Evolutionary conservation across 1,284 basidiomycete species (phyloP), one percentile per base, ranked within the genome.

Genomic region (Cutaneotrichosporon sp.): DNA sequence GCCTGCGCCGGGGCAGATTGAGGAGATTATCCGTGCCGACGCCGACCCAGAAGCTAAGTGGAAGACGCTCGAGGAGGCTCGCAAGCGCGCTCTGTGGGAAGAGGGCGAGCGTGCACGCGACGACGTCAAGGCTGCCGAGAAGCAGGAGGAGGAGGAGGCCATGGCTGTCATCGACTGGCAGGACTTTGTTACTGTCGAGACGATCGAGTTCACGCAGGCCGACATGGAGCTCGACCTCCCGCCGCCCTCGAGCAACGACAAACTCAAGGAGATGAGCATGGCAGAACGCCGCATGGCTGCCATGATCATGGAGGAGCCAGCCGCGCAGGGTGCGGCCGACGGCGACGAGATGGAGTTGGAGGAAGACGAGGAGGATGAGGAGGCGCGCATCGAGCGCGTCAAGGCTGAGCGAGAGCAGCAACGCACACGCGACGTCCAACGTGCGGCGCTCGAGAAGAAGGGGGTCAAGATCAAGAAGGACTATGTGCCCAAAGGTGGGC

Each of bases 111-210:
- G 89, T 52, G 91, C 96, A 74, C 87, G 89, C 78, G 89, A 92
- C 69, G 90, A 92, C 82, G 90, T 89, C 76, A 86, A 89, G 58
- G 87, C 91, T 70, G 91, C 96, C 72, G 91, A 97, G 72, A 88
- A 90, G 69, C 94, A 98, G 77, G 91, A 79, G 63, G 78, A 80
- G 65, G 69, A 71, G 32, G 64, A 72, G 59, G 93, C 92, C 10
- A 94, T 97, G 76, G 91, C 92, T 56, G 91, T 95, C 76, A 98
- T 99, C 75, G 97, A 99, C 78, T 99, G 97, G 97, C 93, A 99
- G 75, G 97, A 99, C 81, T 99, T 98, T 82, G 92, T 95, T 59
- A 92, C 97, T 65, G 97, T 98, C 18, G 93, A 97, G 76, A 99
- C 96, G 22, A 97, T 99, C 71, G 97, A 99, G 79, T 97, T 99